Evolutionary conservation across 2,329 filamentous ascomycete genomes (phyloP).

Genomic region (Fusarium chlamydosporum): DNA sequence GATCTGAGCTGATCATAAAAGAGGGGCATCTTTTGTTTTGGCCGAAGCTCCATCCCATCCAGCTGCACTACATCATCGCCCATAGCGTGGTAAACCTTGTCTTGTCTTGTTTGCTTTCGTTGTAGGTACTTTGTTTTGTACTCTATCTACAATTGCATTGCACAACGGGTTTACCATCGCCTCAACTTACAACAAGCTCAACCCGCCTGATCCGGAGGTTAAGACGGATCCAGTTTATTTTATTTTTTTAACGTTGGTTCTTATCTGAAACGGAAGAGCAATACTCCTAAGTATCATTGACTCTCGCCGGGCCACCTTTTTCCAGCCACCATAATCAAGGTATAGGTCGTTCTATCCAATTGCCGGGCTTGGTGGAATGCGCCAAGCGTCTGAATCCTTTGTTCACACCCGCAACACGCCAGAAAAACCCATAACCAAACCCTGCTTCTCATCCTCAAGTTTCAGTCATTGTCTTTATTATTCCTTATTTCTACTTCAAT

Average conservation of each 20-base stretch:
- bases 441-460: slow-evolving; percentile 5
- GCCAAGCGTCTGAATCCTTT: slow-evolving; percentile 45
- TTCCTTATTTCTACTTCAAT: neutral
- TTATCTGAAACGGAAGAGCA: slow-evolving; percentile 15
- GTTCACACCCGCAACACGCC: slow-evolving; percentile 36
- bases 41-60: slow-evolving; percentile 26
- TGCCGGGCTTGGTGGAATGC: slow-evolving; percentile 41
- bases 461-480: slow-evolving; percentile 22
- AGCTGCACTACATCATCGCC: slow-evolving; percentile 43
- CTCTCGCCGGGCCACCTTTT: slow-evolving; percentile 29
- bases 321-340: slow-evolving; percentile 40
- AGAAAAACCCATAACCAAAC: slow-evolving; percentile 15
- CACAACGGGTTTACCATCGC: slow-evolving; percentile 1
- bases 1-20: slow-evolving; percentile 45
- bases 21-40: slow-evolving; percentile 42
- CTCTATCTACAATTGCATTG: slow-evolving; percentile 3
- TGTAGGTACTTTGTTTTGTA: slow-evolving; percentile 15
- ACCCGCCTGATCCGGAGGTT: neutral
- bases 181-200: slow-evolving; percentile 2
- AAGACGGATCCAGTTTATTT: slow-evolving; percentile 2
- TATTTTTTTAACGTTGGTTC: neutral
- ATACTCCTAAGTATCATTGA: slow-evolving; percentile 8
- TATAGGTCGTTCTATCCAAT: slow-evolving; percentile 39
- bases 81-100: slow-evolving; percentile 43
- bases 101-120: slow-evolving; percentile 8